Percentiles rank a stretch among this genome's conserved stretches.
Evolutionary conservation across 2,329 filamentous ascomycete genomes (phyloP).

Genomic region (Apiospora hydei): DNA sequence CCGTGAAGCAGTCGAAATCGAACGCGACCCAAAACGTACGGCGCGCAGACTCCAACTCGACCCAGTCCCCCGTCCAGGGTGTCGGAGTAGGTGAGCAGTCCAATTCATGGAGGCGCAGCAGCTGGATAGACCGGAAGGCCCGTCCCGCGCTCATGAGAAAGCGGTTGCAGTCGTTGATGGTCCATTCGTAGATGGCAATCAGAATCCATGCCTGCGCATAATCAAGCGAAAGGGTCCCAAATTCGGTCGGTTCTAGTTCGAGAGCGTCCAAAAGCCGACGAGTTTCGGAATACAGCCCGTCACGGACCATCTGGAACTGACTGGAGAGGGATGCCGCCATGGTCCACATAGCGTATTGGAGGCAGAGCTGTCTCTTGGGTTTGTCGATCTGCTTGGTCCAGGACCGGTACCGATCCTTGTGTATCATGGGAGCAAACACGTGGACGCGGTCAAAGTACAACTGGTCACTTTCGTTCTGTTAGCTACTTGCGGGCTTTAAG

Average conservation of each 20-base stretch:
- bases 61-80: slow-evolving; percentile 27
- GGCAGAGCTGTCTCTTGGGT: slow-evolving; percentile 32
- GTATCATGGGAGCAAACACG: slow-evolving; percentile 38
- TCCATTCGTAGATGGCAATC: slow-evolving; percentile 27
- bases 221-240: slow-evolving; percentile 26
- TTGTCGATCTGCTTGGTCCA: slow-evolving; percentile 32
- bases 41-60: slow-evolving; percentile 28
- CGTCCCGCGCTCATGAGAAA: slow-evolving; percentile 27
- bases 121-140: slow-evolving; percentile 29
- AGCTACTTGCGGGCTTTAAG: background rate
- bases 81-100: slow-evolving; percentile 9
- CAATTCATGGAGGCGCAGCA: slow-evolving; percentile 24
- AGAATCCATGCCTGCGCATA: slow-evolving; percentile 30
- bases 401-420: slow-evolving; percentile 36
- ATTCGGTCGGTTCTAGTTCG: background rate
- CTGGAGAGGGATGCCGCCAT: slow-evolving; percentile 40
- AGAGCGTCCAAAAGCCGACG: slow-evolving; percentile 31
- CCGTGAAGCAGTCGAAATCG: slow-evolving; percentile 30
- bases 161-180: slow-evolving; percentile 27
- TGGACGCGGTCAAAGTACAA: slow-evolving; percentile 41
- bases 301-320: slow-evolving; percentile 37
- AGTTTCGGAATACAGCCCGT: slow-evolving; percentile 36
- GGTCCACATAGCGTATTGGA: slow-evolving; percentile 44
- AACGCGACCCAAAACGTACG: slow-evolving; percentile 33
- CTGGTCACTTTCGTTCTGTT: slow-evolving; percentile 11